Evolutionary conservation across 1,284 basidiomycete genomes (phyloP), one percentile per base, ranked within the genome.

Genomic region (Amylostereum chailletii): DNA sequence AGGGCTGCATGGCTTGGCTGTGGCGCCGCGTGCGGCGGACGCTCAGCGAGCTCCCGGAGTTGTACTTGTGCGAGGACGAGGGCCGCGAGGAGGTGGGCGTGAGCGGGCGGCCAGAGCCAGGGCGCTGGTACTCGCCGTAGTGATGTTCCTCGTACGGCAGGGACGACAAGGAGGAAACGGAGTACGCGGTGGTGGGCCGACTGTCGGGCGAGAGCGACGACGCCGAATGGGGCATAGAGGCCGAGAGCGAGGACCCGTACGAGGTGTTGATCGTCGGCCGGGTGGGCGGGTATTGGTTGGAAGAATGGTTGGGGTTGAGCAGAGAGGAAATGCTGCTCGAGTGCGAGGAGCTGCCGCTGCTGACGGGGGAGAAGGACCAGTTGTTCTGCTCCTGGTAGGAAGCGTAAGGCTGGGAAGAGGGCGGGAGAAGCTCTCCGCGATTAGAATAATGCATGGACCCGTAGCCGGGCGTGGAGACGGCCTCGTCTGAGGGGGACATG

Each of bases 1-100:
- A 90, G 8, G 87, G 87, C 56, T 81, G 84, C 74, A 88, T 81
- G 0, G 86, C 87, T 62, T 90, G 87, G 59, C 84, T 86, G 66
- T 90, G 87, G 50, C 86, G 75, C 40, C 86, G 72, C 44, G 74
- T 74, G 36, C 86, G 74, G 33, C 86, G 77, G 33, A 89, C 75
- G 63, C 83, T 82, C 42, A 86, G 64, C 9, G 79, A 77, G 46
- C 54, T 60, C 29, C 58, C 57, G 37, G 69, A 66, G 58, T 81
- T 83, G 50, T 70, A 75, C 9, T 76, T 71, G 57, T 79, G 78
- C 48, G 82, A 83, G 0, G 80, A 80, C 2, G 74, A 72, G 1
- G 83, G 83, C 4, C 82, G 77, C 26, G 77, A 66, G 5, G 65
- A 67, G 9, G 65, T 60, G 5, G 67, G 67, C 43, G 67, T 69